These are phyloP conservation scores for Tephrocybe sp. DNA, from an alignment of 768 basidiomycete species.

Conservation along the genomic window DNA sequence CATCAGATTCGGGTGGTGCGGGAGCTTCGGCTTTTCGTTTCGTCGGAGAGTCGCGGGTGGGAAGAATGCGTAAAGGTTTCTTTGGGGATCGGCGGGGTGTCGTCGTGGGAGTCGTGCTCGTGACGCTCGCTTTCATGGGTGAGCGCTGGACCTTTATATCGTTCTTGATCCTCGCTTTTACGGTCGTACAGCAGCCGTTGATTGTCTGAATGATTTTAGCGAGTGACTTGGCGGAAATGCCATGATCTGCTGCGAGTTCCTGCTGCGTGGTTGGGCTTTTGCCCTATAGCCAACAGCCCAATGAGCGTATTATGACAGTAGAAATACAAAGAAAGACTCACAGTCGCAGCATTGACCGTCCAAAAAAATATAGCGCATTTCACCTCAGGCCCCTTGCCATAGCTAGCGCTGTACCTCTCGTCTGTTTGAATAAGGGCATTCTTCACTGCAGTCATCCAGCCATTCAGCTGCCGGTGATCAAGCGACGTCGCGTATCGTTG, in stretches of 20 bases:
- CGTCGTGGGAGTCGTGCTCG: too few relatives aligned
- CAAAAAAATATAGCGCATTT: slow-evolving; percentile 46
- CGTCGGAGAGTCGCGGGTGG: slow-evolving; percentile 36
- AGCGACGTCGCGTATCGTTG: slow-evolving; percentile 5
- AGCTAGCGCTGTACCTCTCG: slow-evolving; percentile 16
- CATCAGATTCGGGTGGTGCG: slow-evolving; percentile 19
- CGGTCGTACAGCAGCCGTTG: slow-evolving; percentile 19
- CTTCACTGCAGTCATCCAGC: slow-evolving; percentile 37
- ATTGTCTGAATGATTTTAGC: slow-evolving; percentile 21
- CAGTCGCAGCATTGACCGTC: slow-evolving; percentile 41
- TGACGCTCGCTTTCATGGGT: slow-evolving; percentile 20
- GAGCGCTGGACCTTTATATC: slow-evolving; percentile 18
- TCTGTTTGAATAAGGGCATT: slow-evolving; percentile 26
- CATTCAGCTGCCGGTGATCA: slow-evolving; percentile 17
- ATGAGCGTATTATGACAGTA: not conserved
- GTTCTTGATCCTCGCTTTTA: slow-evolving; percentile 20
- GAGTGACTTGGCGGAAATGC: slow-evolving; percentile 23
- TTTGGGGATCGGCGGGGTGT: slow-evolving; percentile 22
- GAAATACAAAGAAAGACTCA: slow-evolving; percentile 19
- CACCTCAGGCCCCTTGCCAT: slow-evolving; percentile 22
- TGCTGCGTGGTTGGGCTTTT: slow-evolving; percentile 12
- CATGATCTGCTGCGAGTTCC: slow-evolving; percentile 23
- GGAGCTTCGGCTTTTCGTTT: slow-evolving; percentile 29
- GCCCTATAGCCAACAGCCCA: slow-evolving; percentile 2
- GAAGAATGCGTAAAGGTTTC: slow-evolving; percentile 28